phyloP scores from a whole-genome alignment of 306 rosid species.

The Vicia villosa region DNA sequence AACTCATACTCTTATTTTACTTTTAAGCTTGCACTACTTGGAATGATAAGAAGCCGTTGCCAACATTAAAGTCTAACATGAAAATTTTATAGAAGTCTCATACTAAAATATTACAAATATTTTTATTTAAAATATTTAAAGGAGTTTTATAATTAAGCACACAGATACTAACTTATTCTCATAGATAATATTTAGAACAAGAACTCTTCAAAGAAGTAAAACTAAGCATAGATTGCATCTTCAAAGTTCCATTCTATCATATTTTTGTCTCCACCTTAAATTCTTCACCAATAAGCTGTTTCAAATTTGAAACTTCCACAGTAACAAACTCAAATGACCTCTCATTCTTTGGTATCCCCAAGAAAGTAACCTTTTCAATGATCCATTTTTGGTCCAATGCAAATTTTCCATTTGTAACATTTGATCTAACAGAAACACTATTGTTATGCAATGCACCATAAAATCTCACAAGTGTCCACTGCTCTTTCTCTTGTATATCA shows the following conservation, averaged over 20 bases:
- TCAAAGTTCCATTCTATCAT: conserved; percentile 21
- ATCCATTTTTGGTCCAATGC: conserved; percentile 62
- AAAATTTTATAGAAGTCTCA: no score
- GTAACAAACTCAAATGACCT: conserved; percentile 38
- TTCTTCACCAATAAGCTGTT: conserved; percentile 63
- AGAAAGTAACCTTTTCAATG: conserved; percentile 56
- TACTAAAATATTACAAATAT: no score
- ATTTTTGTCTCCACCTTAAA: conserved; percentile 52
- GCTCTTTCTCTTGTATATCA: conserved; percentile 57
- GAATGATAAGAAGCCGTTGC: no score
- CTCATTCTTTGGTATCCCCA: conserved; percentile 56
- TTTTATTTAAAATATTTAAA: no score
- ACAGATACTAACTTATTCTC: no score
- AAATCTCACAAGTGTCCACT: conserved; percentile 67
- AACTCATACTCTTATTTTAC: no score
- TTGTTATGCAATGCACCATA: conserved; percentile 25
- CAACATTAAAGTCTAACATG: no score
- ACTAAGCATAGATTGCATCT: background rate
- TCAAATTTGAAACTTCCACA: conserved; percentile 50
- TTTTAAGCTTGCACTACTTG: no score
- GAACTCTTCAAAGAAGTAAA: no score
- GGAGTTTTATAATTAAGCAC: no score
- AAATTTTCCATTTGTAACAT: conserved; percentile 60
- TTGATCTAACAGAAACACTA: conserved; percentile 48
- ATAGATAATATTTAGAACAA: no score